Base-by-base conservation (phyloP, 495 filamentous ascomycete genomes). In the Xylaria flabelliformis region DNA sequence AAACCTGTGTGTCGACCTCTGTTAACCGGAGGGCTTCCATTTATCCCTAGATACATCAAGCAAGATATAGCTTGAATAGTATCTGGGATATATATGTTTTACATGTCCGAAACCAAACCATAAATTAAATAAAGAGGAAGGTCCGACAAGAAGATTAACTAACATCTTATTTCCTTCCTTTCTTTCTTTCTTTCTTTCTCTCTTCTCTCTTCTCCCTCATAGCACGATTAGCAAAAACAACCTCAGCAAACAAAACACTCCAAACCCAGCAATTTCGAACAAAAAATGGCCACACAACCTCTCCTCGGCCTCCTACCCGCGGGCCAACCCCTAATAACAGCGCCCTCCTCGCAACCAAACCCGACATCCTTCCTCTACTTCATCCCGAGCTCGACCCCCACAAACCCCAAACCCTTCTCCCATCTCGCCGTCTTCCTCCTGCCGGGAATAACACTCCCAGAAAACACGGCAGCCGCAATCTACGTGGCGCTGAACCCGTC, bases 371-470 rank as follows among this genome's bases (percentile, higher is more conserved):
- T 85, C 78, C 75, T 86, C 50, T 88, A 82, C 79, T 75, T 80
- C 58, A 79, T 88, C 71, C 83, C 83, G 0, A 67, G 70, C 63
- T 55, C 74, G 34, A 73, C 70, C 1, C 71, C 73, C 48, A 34
- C 80, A 15, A 61, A 74, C 63, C 53, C 78, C 1, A 79, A 78
- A 34, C 68, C 81, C 61, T 94, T 97, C 85, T 87, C 85, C 56
- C 94, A 98, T 74, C 83, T 99, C 67, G 91, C 93, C 73, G 89
- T 97, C 73, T 98, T 99, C 85, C 83, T 98, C 50, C 90, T 97
- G 8, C 96, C 96, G 1, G 93, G 92, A 62, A 86, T 89, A 9
- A 79, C 85, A 39, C 87, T 99, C 0, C 94, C 95, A 0, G 85
- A 85, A 4, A 88, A 88, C 74, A 92, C 92, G 55, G 94, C 92